These are phyloP conservation scores for Sclerotinia glacialis DNA, from an alignment of 2,329 filamentous ascomycete genomes.

Conservation along the genomic window DNA sequence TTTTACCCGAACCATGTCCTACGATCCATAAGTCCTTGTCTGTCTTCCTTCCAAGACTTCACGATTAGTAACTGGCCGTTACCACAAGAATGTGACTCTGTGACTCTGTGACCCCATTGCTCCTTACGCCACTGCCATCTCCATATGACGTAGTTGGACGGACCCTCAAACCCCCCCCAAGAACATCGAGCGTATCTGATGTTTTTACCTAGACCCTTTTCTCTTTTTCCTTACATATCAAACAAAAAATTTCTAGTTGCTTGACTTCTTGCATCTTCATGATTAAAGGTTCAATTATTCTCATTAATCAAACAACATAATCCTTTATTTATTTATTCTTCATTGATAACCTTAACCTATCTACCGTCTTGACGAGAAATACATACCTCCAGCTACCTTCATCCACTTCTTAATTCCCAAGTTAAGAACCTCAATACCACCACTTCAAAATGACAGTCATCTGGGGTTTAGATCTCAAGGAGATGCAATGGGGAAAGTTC, in stretches of 20 bases:
- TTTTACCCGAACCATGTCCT: too few relatives aligned
- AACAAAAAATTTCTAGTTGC: neutral
- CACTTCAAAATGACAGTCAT: conserved; percentile 42
- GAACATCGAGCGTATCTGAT: neutral
- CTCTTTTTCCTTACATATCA: neutral
- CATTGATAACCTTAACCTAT: neutral
- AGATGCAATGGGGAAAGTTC: conserved; percentile 59
- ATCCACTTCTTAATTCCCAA: neutral
- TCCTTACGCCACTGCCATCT: neutral
- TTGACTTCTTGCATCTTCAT: neutral
- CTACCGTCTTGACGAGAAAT: too few relatives aligned
- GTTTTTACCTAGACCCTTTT: too few relatives aligned
- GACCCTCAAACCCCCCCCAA: neutral
- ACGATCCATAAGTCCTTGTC: too few relatives aligned
- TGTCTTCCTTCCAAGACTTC: neutral
- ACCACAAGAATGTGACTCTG: too few relatives aligned
- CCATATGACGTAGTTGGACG: neutral
- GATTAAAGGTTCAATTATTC: neutral
- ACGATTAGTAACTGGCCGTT: too few relatives aligned
- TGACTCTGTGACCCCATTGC: neutral
- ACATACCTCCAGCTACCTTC: neutral
- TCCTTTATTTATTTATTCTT: neutral
- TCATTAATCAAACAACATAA: neutral
- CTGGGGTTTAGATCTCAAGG: conserved; percentile 55
- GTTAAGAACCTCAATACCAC: neutral